These are phyloP conservation scores for Cryptococcus maquisensis DNA, from an alignment of 1,284 basidiomycete species.

Conservation along the genomic window DNA sequence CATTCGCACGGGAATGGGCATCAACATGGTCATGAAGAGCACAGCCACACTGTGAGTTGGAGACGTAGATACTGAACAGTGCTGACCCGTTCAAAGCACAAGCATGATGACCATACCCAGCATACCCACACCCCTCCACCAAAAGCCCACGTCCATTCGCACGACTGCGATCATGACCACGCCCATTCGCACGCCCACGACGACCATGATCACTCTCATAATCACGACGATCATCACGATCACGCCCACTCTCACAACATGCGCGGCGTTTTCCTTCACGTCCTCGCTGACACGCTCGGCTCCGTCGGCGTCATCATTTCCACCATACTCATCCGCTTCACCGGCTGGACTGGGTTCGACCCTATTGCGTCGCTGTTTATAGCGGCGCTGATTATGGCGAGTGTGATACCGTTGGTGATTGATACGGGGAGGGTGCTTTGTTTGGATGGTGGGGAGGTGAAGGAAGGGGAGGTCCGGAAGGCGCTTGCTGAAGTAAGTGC, in stretches of 20 bases:
- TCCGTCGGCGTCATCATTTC: constrained; percentile 95
- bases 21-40: constrained; percentile 41
- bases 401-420: constrained; percentile 89
- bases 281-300: constrained; percentile 34
- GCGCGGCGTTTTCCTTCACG: constrained; percentile 89
- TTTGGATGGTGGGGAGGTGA: constrained; percentile 71
- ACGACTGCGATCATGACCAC: constrained; percentile 52
- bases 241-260: constrained; percentile 91
- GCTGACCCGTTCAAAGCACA: background rate
- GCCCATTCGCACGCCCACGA: constrained; percentile 41
- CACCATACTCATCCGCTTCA: constrained; percentile 89
- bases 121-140: constrained; percentile 10
- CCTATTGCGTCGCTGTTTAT: constrained; percentile 98
- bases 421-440: constrained; percentile 86
- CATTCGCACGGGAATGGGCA: constrained; percentile 13
- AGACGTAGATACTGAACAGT: background rate
- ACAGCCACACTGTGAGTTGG: constrained; percentile 6
- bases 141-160: constrained; percentile 24
- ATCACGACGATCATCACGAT: constrained; percentile 27
- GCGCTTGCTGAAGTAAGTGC: constrained; percentile 70
- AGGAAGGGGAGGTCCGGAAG: constrained; percentile 61
- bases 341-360: constrained; percentile 99
- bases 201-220: constrained; percentile 57
- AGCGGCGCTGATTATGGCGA: constrained; percentile 88
- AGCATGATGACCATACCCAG: background rate